Percentiles rank a stretch among this genome's conserved stretches.
Evolutionary conservation across 2,329 filamentous ascomycete species (phyloP).

Genomic region (Claviceps africana): DNA sequence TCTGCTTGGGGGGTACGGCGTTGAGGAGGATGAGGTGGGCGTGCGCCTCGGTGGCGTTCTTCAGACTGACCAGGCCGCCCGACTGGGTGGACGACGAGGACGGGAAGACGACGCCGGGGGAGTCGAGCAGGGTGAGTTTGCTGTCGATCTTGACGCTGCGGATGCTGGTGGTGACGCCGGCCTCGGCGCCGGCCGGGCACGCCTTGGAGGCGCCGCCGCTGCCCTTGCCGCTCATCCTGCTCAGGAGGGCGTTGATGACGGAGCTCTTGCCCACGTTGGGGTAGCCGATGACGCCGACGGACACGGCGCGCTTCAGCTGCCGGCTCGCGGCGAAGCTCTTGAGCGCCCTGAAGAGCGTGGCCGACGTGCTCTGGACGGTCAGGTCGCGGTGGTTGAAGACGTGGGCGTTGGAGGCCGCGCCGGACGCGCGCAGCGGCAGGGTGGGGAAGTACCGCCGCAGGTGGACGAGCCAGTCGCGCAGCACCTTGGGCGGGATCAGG

Average conservation of each 20-base stretch:
- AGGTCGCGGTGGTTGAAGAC: slow-evolving; percentile 87
- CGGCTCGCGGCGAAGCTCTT: slow-evolving; percentile 77
- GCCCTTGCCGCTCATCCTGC: slow-evolving; percentile 55
- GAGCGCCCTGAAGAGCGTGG: slow-evolving; percentile 73
- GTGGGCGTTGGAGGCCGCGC: slow-evolving; percentile 69
- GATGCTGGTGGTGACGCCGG: slow-evolving; percentile 79
- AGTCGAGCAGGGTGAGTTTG: slow-evolving; percentile 87
- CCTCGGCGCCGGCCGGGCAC: slow-evolving; percentile 81
- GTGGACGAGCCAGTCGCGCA: slow-evolving; percentile 74
- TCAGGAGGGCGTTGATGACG: slow-evolving; percentile 83
- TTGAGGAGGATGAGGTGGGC: slow-evolving; percentile 80
- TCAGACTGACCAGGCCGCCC: slow-evolving; percentile 33
- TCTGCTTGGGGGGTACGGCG: slow-evolving; percentile 84
- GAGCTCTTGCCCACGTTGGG: slow-evolving; percentile 95
- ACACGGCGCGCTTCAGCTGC: slow-evolving; percentile 77
- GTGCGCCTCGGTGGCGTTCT: slow-evolving; percentile 57
- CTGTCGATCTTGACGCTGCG: slow-evolving; percentile 87
- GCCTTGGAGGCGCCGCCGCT: slow-evolving; percentile 38
- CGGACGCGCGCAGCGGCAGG: slow-evolving; percentile 73
- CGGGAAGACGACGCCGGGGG: slow-evolving; percentile 88
- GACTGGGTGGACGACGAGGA: slow-evolving; percentile 34
- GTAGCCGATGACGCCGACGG: slow-evolving; percentile 87
- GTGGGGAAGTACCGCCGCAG: slow-evolving; percentile 85
- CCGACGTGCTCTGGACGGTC: slow-evolving; percentile 72
- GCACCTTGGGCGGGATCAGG: slow-evolving; percentile 65